These are phyloP conservation scores for Flammula alnicola DNA, from an alignment of 1,284 basidiomycete species.

Conservation along the genomic window DNA sequence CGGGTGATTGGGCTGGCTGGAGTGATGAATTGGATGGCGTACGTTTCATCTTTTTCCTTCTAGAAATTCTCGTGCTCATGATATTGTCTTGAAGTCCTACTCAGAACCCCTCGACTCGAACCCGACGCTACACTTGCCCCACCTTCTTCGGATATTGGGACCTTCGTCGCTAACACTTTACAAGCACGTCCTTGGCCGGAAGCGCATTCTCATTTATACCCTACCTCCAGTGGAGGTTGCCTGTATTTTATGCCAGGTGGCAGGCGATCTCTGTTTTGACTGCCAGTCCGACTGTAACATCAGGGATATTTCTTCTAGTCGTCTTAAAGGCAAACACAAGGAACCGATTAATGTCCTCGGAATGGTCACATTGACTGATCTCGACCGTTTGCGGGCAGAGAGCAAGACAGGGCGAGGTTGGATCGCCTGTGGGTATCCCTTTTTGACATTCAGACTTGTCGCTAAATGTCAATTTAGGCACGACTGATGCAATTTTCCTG, in stretches of 20 bases:
- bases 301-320: too few species aligned
- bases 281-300: constrained; percentile 41
- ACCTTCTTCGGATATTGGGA: constrained; percentile 73
- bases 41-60: constrained; percentile 23
- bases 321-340: constrained; percentile 36
- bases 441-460: neutral
- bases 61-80: neutral
- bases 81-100: constrained; percentile 33
- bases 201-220: constrained; percentile 75
- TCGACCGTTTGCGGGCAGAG: constrained; percentile 62
- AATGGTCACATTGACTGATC: constrained; percentile 75
- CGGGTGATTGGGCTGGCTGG: constrained; percentile 70
- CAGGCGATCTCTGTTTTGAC: constrained; percentile 72
- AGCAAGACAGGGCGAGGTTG: constrained; percentile 66
- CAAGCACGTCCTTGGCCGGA: constrained; percentile 74
- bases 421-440: constrained; percentile 66
- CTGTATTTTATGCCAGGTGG: constrained; percentile 74
- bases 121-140: constrained; percentile 68
- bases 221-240: constrained; percentile 78
- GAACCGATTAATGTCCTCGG: constrained; percentile 71
- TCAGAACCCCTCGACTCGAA: constrained; percentile 39
- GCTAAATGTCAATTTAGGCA: constrained; percentile 43
- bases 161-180: constrained; percentile 77
- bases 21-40: constrained; percentile 62
- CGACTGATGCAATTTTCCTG: constrained; percentile 80